These are phyloP conservation scores for Chrysoporthe cubensis DNA, from an alignment of 2,329 filamentous ascomycete genomes.

Conservation along the genomic window DNA sequence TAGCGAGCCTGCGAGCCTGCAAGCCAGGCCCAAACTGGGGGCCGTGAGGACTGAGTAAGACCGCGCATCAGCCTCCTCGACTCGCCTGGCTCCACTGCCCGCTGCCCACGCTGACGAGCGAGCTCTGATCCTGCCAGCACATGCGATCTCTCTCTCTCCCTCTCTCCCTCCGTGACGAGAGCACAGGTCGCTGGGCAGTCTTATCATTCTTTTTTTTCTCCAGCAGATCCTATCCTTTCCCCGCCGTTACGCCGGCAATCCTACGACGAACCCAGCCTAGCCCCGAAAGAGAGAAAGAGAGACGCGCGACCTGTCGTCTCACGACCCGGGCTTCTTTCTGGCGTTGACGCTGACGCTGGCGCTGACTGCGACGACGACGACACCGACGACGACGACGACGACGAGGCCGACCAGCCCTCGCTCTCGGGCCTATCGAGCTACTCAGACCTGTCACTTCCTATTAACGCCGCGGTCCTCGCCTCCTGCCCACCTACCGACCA, in stretches of 20 bases:
- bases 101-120: background rate
- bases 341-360: slow-evolving; percentile 6
- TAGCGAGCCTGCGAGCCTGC: too few relatives aligned
- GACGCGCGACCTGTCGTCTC: background rate
- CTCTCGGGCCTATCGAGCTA: too few relatives aligned
- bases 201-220: background rate
- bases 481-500: background rate
- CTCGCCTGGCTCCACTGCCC: background rate
- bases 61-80: background rate
- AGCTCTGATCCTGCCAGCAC: background rate
- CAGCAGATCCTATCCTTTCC: background rate
- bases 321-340: background rate
- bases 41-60: background rate
- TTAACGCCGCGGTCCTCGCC: background rate
- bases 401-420: too few relatives aligned
- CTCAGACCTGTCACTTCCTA: background rate
- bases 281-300: background rate
- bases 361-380: slow-evolving; percentile 4
- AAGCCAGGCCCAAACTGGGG: too few relatives aligned
- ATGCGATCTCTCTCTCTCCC: background rate
- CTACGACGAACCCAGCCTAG: background rate
- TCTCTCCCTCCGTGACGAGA: background rate
- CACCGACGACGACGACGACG: background rate
- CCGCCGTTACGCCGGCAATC: background rate
- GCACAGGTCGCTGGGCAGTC: background rate